These are phyloP conservation scores for Elsinoe perseae DNA, from an alignment of 2,329 filamentous ascomycete species.

Conservation along the genomic window DNA sequence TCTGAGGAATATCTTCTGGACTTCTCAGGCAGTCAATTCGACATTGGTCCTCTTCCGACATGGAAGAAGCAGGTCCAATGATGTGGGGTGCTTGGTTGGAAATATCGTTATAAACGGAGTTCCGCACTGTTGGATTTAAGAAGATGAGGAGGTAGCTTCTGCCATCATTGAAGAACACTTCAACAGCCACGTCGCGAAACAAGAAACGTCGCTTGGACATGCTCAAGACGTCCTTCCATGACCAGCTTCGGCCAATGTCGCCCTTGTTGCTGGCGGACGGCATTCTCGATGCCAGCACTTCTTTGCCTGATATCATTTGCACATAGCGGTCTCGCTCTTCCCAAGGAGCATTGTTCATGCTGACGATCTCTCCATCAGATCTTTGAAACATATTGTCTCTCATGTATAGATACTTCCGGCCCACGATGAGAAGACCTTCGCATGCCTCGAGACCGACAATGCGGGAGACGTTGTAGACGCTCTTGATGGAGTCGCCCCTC, in stretches of 20 bases:
- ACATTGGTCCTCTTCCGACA: slow-evolving; percentile 77
- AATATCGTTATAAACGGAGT: slow-evolving; percentile 73
- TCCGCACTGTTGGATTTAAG: slow-evolving; percentile 62
- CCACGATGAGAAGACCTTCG: slow-evolving; percentile 87
- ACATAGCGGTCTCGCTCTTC: slow-evolving; percentile 95
- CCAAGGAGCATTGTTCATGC: slow-evolving; percentile 83
- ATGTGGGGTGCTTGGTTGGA: slow-evolving; percentile 73
- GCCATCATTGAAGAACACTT: slow-evolving; percentile 94
- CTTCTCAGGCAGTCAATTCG: slow-evolving; percentile 75
- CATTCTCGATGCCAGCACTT: slow-evolving; percentile 44
- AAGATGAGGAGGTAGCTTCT: slow-evolving; percentile 89
- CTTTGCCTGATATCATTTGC: slow-evolving; percentile 78
- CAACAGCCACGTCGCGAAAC: slow-evolving; percentile 91
- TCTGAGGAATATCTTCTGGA: slow-evolving; percentile 54
- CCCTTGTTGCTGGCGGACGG: slow-evolving; percentile 37
- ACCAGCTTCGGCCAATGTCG: slow-evolving; percentile 83
- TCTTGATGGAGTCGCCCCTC: slow-evolving; percentile 82
- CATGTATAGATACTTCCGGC: slow-evolving; percentile 85
- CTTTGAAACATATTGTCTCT: slow-evolving; percentile 96
- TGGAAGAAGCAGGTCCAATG: slow-evolving; percentile 46
- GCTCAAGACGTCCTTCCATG: slow-evolving; percentile 88
- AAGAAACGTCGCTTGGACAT: slow-evolving; percentile 92
- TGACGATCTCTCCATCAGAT: slow-evolving; percentile 90
- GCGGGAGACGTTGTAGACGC: slow-evolving; percentile 89
- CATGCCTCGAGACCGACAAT: slow-evolving; percentile 89